Base-by-base conservation (phyloP, 2,329 filamentous ascomycete genomes). In the Lomentospora prolificans region DNA sequence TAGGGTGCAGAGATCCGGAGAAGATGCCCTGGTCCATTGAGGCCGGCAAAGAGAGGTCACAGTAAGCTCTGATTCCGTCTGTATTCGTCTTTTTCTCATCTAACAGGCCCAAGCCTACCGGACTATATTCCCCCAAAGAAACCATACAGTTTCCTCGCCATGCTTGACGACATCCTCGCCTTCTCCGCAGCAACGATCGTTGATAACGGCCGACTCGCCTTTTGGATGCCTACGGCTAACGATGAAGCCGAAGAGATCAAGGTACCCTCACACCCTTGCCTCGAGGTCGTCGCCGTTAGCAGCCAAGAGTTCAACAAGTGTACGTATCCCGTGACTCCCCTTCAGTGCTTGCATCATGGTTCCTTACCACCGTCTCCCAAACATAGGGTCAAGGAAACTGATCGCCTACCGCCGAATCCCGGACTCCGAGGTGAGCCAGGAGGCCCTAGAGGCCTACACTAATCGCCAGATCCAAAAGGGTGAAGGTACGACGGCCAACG, bases 141-240 rank as follows among this genome's bases (percentile, higher is more conserved):
- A 64, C 90, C 91, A 0, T 99, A 99, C 69, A 89, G 89, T 62
- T 97, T 99, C 67, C 76, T 87, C 39, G 86, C 89, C 4, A 90
- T 99, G 82, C 78, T 96, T 19, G 85, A 90, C 64, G 90, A 97
- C 67, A 90, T 99, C 54, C 78, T 97, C 4, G 79, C 84, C 19
- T 97, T 99, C 65, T 85, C 90, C 4, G 80, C 84, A 1, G 75
- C 80, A 10, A 89, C 85, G 1, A 76, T 99, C 1, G 88, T 96
- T 6, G 84, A 89, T 54, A 72, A 82, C 59, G 94, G 90, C 0
- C 78, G 94, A 27, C 69, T 99, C 8, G 89, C 87, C 6, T 95
- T 99, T 75, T 99, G 94, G 94, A 95, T 97, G 89, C 94, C 94
- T 0, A 95, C 90, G 0, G 86, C 90, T 27, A 90, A 89, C 65